These are phyloP conservation scores for Funneliformis mosseae DNA, from an alignment of 192 early-diverging fungal species.

Conservation along the genomic window DNA sequence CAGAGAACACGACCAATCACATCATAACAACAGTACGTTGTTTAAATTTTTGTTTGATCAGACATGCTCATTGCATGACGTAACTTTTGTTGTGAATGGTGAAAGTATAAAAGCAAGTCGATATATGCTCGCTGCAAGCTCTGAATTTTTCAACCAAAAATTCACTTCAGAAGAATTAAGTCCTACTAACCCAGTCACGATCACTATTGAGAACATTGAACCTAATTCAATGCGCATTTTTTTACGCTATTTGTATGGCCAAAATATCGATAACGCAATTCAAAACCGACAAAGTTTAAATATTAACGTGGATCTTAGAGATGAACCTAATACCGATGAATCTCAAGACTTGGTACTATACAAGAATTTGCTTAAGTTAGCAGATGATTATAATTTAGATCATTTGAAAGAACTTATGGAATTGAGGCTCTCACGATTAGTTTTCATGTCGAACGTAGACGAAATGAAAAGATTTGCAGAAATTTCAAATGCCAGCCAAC, in stretches of 20 bases:
- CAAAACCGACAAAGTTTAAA: background rate
- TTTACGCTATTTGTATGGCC: slow-evolving; percentile 12
- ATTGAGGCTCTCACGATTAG: background rate
- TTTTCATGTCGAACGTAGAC: background rate
- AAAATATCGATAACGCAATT: slow-evolving; percentile 17
- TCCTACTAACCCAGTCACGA: background rate
- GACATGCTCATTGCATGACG: background rate
- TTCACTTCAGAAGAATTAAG: background rate
- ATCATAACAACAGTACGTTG: background rate
- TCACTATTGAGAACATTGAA: background rate
- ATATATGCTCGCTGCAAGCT: slow-evolving; percentile 5
- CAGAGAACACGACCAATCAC: background rate
- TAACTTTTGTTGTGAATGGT: background rate
- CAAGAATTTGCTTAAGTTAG: background rate
- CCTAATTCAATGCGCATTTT: background rate
- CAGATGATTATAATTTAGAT: too few species aligned
- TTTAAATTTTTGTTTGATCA: background rate
- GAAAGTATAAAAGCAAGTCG: background rate
- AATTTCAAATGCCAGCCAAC: background rate
- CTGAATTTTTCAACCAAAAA: background rate
- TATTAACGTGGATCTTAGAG: background rate
- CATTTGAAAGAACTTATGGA: slow-evolving; percentile 5
- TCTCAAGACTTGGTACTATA: background rate
- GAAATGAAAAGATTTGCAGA: background rate
- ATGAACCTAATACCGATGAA: background rate